phyloP scores from a whole-genome alignment of 768 basidiomycete species.

The Tulasnella calospora region DNA sequence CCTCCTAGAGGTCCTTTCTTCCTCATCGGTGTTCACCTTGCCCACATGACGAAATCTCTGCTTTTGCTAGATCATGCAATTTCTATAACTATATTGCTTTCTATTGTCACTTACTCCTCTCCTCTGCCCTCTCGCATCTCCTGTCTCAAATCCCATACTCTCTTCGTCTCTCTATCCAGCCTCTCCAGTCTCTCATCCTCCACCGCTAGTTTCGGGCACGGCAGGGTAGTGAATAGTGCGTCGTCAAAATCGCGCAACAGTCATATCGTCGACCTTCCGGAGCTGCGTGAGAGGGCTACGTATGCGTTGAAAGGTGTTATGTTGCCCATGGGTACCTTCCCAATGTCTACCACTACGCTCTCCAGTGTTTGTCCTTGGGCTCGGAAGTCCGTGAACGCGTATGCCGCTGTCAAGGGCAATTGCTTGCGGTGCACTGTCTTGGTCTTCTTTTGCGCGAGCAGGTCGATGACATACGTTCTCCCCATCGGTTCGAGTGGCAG shows the following conservation, averaged over 20 bases:
- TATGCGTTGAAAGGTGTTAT: slow-evolving; percentile 41
- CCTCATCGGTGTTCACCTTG: no score
- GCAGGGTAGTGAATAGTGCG: slow-evolving; percentile 33
- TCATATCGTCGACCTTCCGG: slow-evolving; percentile 34
- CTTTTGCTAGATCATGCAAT: no score
- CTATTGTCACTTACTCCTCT: no score
- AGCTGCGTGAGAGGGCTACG: slow-evolving; percentile 40
- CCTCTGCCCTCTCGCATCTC: no score
- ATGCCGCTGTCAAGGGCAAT: no score
- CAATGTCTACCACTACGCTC: slow-evolving; percentile 39
- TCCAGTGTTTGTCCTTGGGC: slow-evolving; percentile 26
- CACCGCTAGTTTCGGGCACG: slow-evolving; percentile 26
- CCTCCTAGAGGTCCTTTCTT: no score
- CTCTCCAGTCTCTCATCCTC: slow-evolving; percentile 32
- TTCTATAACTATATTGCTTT: no score
- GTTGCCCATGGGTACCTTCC: slow-evolving; percentile 31
- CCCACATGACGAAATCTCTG: no score
- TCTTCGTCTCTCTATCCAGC: slow-evolving; percentile 17
- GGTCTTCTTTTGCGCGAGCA: slow-evolving; percentile 18
- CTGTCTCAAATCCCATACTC: neutral
- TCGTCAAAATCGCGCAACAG: slow-evolving; percentile 38
- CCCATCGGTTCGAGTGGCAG: slow-evolving; percentile 36
- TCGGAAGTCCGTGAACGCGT: no score
- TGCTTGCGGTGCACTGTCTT: no score
- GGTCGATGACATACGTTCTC: slow-evolving; percentile 30